phyloP scores from a whole-genome alignment of 1,284 basidiomycete genomes.

The Puccinia horiana region DNA sequence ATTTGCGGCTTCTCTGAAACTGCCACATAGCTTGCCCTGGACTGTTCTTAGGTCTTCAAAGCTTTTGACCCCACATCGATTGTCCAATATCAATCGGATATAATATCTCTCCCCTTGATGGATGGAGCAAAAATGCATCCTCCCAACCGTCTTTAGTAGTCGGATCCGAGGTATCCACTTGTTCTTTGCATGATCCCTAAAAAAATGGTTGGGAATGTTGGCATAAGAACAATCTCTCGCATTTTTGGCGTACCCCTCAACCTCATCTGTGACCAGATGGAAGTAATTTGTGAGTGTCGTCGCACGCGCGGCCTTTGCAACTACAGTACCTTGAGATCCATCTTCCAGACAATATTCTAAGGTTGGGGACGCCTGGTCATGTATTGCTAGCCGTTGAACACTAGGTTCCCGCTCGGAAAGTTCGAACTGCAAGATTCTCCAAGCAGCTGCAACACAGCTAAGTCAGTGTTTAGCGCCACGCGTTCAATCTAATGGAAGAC shows the following conservation, averaged over 20 bases:
- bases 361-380: neutral
- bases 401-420: neutral
- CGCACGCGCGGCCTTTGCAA: neutral
- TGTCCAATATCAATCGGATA: neutral
- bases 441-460: neutral
- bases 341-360: neutral
- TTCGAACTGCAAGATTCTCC: neutral
- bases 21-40: neutral
- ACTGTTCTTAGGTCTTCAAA: neutral
- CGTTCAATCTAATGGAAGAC: too few species aligned
- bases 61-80: neutral
- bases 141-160: neutral
- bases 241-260: neutral
- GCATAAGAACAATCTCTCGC: neutral
- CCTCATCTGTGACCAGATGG: neutral
- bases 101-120: slow-evolving; percentile 6
- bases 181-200: neutral
- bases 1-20: neutral
- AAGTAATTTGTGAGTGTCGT: slow-evolving; percentile 4
- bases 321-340: too few species aligned
- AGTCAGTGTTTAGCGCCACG: too few species aligned
- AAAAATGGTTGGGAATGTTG: slow-evolving; percentile 10
- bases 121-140: neutral
- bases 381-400: slow-evolving; percentile 51
- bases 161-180: neutral